Evolutionary conservation across 208 protist genomes (phyloP).

Genomic region (Porcisia hertigi): DNA sequence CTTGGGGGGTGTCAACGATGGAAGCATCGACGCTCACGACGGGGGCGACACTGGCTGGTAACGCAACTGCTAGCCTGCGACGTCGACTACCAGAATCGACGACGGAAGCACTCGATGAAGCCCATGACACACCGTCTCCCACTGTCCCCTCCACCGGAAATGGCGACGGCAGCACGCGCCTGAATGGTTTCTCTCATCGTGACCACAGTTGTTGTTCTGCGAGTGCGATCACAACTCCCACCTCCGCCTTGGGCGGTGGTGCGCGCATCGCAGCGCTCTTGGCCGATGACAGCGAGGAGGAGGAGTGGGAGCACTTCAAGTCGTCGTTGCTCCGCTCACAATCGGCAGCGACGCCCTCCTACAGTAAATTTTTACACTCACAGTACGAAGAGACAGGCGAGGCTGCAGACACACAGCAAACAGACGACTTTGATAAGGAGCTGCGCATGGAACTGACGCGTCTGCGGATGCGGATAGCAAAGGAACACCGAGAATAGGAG

Average conservation of each 20-base stretch:
- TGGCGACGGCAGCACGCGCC: neutral
- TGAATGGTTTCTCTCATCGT: neutral
- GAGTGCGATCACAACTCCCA: neutral
- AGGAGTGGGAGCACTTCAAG: constrained; percentile 70
- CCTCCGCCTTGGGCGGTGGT: neutral
- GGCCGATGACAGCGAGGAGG: constrained; percentile 42
- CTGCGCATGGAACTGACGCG: constrained; percentile 34
- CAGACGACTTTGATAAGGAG: constrained; percentile 31
- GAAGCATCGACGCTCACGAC: constrained; percentile 45
- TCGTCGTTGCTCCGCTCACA: constrained; percentile 12
- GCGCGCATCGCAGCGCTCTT: constrained; percentile 29
- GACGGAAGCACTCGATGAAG: neutral
- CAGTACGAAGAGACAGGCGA: neutral
- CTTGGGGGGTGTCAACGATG: neutral
- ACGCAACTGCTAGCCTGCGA: constrained; percentile 45
- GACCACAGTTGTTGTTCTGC: neutral
- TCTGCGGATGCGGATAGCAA: constrained; percentile 36
- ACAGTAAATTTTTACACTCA: neutral
- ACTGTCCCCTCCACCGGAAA: neutral
- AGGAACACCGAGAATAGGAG: constrained; percentile 5
- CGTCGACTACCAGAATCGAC: constrained; percentile 27
- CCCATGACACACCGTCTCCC: neutral
- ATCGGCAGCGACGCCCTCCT: constrained; percentile 4
- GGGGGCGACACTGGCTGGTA: constrained; percentile 45
- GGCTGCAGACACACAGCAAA: neutral